Base-by-base conservation (phyloP, 2,329 filamentous ascomycete genomes). In the Uncinocarpus reesii region DNA sequence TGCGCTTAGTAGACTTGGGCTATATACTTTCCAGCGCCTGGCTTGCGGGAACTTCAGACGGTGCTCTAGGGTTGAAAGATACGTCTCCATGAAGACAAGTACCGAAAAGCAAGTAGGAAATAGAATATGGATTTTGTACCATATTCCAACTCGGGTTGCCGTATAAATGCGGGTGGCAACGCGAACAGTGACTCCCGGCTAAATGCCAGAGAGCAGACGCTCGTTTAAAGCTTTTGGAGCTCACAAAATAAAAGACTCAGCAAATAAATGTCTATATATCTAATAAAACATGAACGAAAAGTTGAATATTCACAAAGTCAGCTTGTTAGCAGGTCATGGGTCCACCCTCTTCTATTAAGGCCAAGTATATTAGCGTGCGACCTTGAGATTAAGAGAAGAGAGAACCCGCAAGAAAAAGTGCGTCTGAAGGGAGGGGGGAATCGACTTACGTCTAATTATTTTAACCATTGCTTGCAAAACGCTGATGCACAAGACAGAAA, bases 401-500 rank as follows among this genome's bases (percentile, higher is more conserved):
- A 23, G 8, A 16, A 4, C 24, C 13, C 24, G 7, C n/a, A 51
- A 32, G 36, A n/a, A 26, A 28, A 21, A 21, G 21, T 1, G 31
- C 18, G n/a, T 15, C 11, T 13, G 16, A 29, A 6, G 4, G 18
- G 20, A 2, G 35, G 32, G 20, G 29, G 21, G 11, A 18, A 28
- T n/a, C 35, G 16, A 58, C 65, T 49, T 63, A 70, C 68, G 65
- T 40, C 54, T 61, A 23, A 72, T 67, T 47, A 90, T 81, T 68
- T 90, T 88, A 11, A 71, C 70, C 48, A 84, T 69, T 1, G 84
- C 82, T 68, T 87, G 81, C 38, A 88, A 61, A 53, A 93, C 67
- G 60, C 83, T 89, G 37, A 94, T 89, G 10, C 72, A 74, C 83
- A 95, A 87, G 49, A 95, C 89, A 2, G 74, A 69, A 47, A 77